Percentiles rank a stretch among this genome's conserved stretches.
Conservation (phyloP, 2,329 filamentous ascomycete genomes). For the Leptodontidium sp. region DNA sequence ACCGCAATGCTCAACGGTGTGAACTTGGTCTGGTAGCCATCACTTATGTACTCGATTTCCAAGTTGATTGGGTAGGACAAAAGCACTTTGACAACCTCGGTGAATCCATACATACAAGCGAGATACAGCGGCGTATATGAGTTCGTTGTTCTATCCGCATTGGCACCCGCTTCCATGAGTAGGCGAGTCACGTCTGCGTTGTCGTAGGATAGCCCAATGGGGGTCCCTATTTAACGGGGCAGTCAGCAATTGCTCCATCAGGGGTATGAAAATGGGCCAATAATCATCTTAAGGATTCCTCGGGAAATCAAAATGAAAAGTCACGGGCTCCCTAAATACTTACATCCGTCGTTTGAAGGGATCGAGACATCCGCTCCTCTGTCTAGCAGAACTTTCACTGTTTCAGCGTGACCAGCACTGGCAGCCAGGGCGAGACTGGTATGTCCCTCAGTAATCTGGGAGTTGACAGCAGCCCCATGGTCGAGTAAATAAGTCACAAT, state of each 20-base stretch:
- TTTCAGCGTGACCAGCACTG: slow-evolving; percentile 27
- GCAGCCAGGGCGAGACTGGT: slow-evolving; percentile 39
- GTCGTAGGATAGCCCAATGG: slow-evolving; percentile 4
- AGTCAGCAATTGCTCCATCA: no score
- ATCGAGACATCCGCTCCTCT: slow-evolving; percentile 22
- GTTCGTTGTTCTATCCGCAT: background rate
- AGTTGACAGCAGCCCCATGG: slow-evolving; percentile 41
- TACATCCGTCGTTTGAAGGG: slow-evolving; percentile 19
- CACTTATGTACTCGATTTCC: slow-evolving; percentile 23
- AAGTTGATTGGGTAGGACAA: slow-evolving; percentile 26
- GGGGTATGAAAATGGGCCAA: no score
- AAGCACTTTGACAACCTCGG: slow-evolving; percentile 26
- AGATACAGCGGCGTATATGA: slow-evolving; percentile 13
- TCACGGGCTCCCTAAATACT: no score
- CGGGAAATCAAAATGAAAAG: no score
- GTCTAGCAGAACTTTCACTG: slow-evolving; percentile 31
- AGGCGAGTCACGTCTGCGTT: slow-evolving; percentile 3
- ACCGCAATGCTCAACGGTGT: slow-evolving; percentile 32
- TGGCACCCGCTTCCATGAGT: slow-evolving; percentile 4
- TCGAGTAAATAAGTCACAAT: slow-evolving; percentile 43
- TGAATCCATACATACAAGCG: slow-evolving; percentile 1
- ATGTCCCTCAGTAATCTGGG: slow-evolving; percentile 7
- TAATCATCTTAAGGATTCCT: no score
- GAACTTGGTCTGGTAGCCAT: slow-evolving; percentile 19
- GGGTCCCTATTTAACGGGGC: background rate